These are phyloP conservation scores for Smittium culicis DNA, from an alignment of 371 early-diverging fungal species.

Conservation along the genomic window DNA sequence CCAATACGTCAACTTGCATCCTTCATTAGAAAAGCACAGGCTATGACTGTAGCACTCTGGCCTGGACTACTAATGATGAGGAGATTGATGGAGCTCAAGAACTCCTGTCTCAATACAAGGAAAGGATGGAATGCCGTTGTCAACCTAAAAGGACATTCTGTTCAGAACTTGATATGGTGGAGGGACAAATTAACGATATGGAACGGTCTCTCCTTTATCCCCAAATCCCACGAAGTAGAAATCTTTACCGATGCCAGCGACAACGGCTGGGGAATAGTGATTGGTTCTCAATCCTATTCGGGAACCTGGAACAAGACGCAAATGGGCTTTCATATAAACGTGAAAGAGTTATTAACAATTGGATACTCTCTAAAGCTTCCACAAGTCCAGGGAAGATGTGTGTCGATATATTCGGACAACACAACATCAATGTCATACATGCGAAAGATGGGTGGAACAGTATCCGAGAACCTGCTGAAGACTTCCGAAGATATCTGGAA, in stretches of 20 bases:
- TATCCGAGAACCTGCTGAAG: not conserved
- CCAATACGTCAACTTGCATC: conserved; percentile 7
- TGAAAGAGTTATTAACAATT: not conserved
- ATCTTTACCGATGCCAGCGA: not conserved
- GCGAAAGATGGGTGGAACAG: not conserved
- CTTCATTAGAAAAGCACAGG: conserved; percentile 9
- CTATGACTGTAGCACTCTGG: conserved; percentile 1
- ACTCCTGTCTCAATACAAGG: not conserved
- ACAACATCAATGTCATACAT: not conserved
- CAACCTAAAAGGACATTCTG: not conserved
- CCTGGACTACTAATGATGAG: not conserved
- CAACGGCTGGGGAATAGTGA: not conserved
- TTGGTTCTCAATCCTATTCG: not conserved
- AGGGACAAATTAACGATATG: not conserved
- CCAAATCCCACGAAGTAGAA: not conserved
- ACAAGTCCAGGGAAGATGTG: not conserved
- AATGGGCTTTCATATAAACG: not conserved
- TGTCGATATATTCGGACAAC: not conserved
- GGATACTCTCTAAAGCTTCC: not conserved
- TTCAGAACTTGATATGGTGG: not conserved
- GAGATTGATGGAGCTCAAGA: not conserved
- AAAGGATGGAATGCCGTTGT: not conserved
- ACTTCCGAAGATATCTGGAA: not conserved
- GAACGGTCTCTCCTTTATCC: not conserved
- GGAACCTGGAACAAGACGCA: not conserved